Base-by-base conservation (phyloP, 306 rosid species). In the Casuarina cunninghamiana region DNA sequence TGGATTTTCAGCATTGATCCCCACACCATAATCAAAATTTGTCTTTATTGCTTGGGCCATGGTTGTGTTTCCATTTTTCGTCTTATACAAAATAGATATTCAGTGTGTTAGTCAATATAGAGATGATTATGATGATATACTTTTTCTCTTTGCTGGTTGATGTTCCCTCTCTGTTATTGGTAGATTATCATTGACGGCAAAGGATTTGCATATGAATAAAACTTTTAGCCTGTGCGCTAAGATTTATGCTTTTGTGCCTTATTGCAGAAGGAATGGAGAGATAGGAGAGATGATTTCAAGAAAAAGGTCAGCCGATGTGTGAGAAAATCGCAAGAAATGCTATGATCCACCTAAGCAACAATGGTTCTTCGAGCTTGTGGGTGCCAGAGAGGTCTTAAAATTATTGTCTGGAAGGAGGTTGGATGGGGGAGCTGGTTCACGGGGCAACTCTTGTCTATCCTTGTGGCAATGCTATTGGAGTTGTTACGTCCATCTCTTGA, bases 261-360 rank as follows among this genome's bases (percentile, higher is more conserved):
- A 53, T 74, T 86, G 90, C 96, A 95, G 98, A 95, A 95, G 60
- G 92, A 89, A 85, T 95, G 98, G 98, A 91, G 98, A 84, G 98
- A 95, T 5, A 77, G 82, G 79, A 91, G 97, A 86, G 98, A 95
- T 42, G 98, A 91, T 3, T 95, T 95, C 96, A 92, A 91, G 93
- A 95, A 92, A 80, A 95, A 91, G 84, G 97, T 95, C 54, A 73
- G 98, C 77, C 92, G 96, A 54, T 92, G 98, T 16, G 97, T 95
- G 85, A 95, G 98, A 81, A 95, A 87, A 80, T 95, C 98, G 45
- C 98, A 91, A 57, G 96, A 90, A 80, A 85, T 90, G 96, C 78
- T 89, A 77, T 89, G 95, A 92, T 82, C 76, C 15, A n/a, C 6
- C 37, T 17, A n/a, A 12, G 49, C 10, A 43, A 70, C 69, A 44